Base-by-base conservation (phyloP, 2,329 filamentous ascomycete genomes). In the Exophiala spinifera region DNA sequence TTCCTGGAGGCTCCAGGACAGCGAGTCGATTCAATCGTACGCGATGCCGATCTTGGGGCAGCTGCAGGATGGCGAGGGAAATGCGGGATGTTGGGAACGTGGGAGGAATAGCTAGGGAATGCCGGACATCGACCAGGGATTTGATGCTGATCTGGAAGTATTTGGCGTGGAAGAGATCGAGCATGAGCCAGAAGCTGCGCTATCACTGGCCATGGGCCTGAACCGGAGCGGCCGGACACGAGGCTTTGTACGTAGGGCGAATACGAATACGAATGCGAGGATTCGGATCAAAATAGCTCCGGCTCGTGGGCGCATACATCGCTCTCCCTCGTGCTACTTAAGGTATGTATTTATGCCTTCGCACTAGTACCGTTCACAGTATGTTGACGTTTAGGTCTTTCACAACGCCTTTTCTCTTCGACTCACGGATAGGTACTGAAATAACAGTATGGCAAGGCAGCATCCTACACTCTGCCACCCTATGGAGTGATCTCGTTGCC, bases 401-500 rank as follows among this genome's bases (percentile, higher is more conserved):
- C n/a, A n/a, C 23, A 25, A 25, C 23, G 8, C 4, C 23, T 25
- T 25, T 25, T 25, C 23, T 25, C 8, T 4, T 25, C 23, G 23
- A 25, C 23, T n/a, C 23, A 25, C 23, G 23, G n/a, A n/a, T n/a
- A n/a, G n/a, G n/a, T n/a, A n/a, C n/a, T n/a, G n/a, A n/a, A n/a
- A n/a, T n/a, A n/a, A n/a, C n/a, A n/a, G n/a, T n/a, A n/a, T n/a
- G n/a, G n/a, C n/a, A n/a, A n/a, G n/a, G n/a, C n/a, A n/a, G n/a
- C n/a, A n/a, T n/a, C n/a, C n/a, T n/a, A n/a, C n/a, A n/a, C n/a
- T n/a, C 23, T 25, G 7, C 23, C 23, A 19, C 11, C 3, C 45
- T 47, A 47, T 6, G 48, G 39, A 42, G 48, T 51, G 10, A 44
- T 31, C 21, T 51, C 48, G 28, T 52, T 52, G 2, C 49, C 49